phyloP scores from a whole-genome alignment of 1,284 basidiomycete genomes.

The Exsudoporus floridanus region DNA sequence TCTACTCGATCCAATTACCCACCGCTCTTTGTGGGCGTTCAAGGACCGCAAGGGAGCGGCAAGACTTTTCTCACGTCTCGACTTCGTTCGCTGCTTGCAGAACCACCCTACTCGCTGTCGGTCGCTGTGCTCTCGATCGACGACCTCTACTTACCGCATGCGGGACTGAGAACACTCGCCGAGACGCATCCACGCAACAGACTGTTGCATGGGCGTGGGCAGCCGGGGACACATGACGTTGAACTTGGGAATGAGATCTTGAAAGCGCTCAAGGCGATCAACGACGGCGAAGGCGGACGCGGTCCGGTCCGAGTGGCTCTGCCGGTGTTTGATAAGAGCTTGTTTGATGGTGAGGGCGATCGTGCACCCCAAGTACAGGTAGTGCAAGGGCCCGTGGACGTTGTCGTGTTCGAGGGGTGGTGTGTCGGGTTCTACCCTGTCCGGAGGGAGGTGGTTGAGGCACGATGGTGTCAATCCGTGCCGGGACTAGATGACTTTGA shows the following conservation, averaged over 20 bases:
- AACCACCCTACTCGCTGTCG: slow-evolving; percentile 51
- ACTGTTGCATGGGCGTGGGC: slow-evolving; percentile 76
- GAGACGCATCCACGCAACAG: slow-evolving; percentile 54
- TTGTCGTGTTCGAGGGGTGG: slow-evolving; percentile 90
- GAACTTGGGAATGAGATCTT: slow-evolving; percentile 58
- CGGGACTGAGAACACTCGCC: slow-evolving; percentile 55
- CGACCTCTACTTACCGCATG: slow-evolving; percentile 81
- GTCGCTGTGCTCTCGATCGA: slow-evolving; percentile 78
- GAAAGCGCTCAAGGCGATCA: slow-evolving; percentile 49
- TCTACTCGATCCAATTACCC: slow-evolving; percentile 13
- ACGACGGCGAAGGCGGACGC: slow-evolving; percentile 18
- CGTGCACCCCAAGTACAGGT: slow-evolving; percentile 47
- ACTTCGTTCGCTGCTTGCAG: slow-evolving; percentile 50
- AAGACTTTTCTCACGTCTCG: slow-evolving; percentile 71
- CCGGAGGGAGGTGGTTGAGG: slow-evolving; percentile 35
- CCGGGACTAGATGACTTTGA: slow-evolving; percentile 43
- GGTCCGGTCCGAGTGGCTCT: slow-evolving; percentile 45
- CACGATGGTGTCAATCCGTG: slow-evolving; percentile 31
- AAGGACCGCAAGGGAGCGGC: slow-evolving; percentile 86
- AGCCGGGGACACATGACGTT: slow-evolving; percentile 87
- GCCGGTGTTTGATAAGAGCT: slow-evolving; percentile 87
- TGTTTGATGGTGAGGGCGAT: slow-evolving; percentile 80
- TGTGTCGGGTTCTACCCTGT: slow-evolving; percentile 71
- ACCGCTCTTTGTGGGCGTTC: slow-evolving; percentile 76
- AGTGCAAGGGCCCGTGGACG: slow-evolving; percentile 60